phyloP scores from a whole-genome alignment of 441 rosid genomes.

The Manihot esculenta region DNA sequence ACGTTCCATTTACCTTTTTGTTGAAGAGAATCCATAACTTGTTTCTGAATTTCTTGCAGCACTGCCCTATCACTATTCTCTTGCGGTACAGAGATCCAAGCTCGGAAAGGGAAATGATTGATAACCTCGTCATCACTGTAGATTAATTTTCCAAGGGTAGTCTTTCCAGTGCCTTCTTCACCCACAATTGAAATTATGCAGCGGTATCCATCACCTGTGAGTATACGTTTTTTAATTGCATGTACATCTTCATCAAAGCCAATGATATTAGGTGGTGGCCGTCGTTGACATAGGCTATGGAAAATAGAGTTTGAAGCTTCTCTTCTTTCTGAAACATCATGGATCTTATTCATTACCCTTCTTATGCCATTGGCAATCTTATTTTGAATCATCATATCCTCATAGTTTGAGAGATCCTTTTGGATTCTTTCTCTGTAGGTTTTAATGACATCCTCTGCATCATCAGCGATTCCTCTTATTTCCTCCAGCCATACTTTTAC shows the following conservation, averaged over 20 bases:
- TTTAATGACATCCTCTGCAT: not conserved
- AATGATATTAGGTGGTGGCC: not conserved
- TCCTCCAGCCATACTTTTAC: not conserved
- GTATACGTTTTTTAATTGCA: not conserved
- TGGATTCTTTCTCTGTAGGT: too few species aligned
- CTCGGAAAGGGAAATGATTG: not conserved
- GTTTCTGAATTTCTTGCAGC: not conserved
- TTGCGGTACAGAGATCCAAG: not conserved
- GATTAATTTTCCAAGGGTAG: not conserved
- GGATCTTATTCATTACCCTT: not conserved
- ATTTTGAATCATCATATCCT: too few species aligned
- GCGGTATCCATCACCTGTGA: not conserved
- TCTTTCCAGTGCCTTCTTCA: not conserved
- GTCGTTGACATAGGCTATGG: not conserved
- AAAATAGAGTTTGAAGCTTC: not conserved
- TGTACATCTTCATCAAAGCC: not conserved
- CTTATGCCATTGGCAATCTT: not conserved
- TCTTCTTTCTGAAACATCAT: not conserved
- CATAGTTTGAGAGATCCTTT: too few species aligned
- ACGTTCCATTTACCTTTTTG: not conserved
- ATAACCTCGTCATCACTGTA: not conserved
- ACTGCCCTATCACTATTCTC: not conserved
- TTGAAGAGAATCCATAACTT: not conserved
- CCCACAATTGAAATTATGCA: not conserved
- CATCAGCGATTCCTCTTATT: not conserved